Evolutionary conservation across 768 basidiomycete genomes (phyloP), one percentile per base, ranked within the genome.

Genomic region (Lyophyllum atratum): DNA sequence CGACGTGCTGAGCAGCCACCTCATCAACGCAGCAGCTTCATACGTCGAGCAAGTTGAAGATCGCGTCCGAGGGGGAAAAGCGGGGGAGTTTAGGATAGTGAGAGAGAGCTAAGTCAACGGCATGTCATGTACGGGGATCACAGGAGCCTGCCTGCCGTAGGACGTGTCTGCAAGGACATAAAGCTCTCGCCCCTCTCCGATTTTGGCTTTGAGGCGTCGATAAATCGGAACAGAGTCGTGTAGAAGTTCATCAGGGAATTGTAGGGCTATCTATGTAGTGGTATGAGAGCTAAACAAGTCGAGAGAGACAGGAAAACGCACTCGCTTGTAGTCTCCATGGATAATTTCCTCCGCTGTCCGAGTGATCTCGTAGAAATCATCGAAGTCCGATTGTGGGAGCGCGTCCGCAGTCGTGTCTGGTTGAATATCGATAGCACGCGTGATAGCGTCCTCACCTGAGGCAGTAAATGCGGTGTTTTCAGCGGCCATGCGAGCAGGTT

Each of bases 21-120:
- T 98, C 93, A 66, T 99, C 97, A 2, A 96, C 93, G 68, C 97
- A 98, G 66, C 97, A 99, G 65, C 95, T 95, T 65, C 34, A 51
- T 39, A 17, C 14, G 19, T 39, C 17, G 21, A 49, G 33, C 49
- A 24, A 10, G 25, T 22, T 39, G 37, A 19, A n/a, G 21, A 31
- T 33, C 22, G 21, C n/a, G 37, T 21, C 10, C 8, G 19, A 5
- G 33, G 45, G 28, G 26, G 39, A 15, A 28, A 28, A 15, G 31
- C 8, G 33, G 10, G 12, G 28, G 33, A 25, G 33, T 28, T 24
- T 15, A 15, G 34, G 31, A 15, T 9, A 31, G 29, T 37, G 34
- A 25, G 49, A 47, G 49, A 47, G 49, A 45, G 44, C 26, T 54
- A 49, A 49, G 61, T 65, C 54, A 67, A 58, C 49, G 44, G 28